Percentiles rank a stretch among this genome's conserved stretches.
These are phyloP conservation scores for Umbelopsis sp. DNA, from an alignment of 371 early-diverging fungal genomes.

Conservation along the genomic window DNA sequence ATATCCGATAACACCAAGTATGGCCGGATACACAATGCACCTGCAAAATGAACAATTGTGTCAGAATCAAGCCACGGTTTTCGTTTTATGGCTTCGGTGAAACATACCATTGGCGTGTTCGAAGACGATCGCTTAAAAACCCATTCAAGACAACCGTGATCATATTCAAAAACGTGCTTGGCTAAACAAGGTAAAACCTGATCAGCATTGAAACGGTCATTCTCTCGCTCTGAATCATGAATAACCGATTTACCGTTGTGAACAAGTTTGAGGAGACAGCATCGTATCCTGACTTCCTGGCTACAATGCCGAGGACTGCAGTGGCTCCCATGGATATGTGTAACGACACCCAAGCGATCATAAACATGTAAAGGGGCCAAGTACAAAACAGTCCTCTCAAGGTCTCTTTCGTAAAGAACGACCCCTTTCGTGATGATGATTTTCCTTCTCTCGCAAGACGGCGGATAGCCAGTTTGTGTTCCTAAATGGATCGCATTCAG, in stretches of 20 bases:
- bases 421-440: constrained; percentile 11
- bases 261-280: constrained; percentile 51
- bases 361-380: constrained; percentile 43
- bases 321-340: constrained; percentile 42
- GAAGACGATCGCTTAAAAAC: constrained; percentile 40
- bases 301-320: constrained; percentile 47
- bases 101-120: constrained; percentile 40
- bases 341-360: constrained; percentile 42
- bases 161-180: constrained; percentile 48
- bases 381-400: constrained; percentile 27
- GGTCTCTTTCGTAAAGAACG: constrained; percentile 5
- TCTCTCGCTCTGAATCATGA: not conserved
- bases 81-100: not conserved
- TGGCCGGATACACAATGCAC: constrained; percentile 40
- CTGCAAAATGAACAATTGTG: constrained; percentile 15
- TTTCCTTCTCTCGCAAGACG: constrained; percentile 24
- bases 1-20: constrained; percentile 37
- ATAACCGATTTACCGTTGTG: constrained; percentile 38
- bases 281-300: constrained; percentile 49
- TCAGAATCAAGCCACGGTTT: not conserved
- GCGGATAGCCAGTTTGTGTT: constrained; percentile 32
- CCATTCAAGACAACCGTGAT: constrained; percentile 42
- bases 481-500: constrained; percentile 15
- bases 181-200: constrained; percentile 24
- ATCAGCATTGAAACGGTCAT: too few species aligned